Base-by-base conservation (phyloP, 495 filamentous ascomycete species). In the Glonium stellatum region DNA sequence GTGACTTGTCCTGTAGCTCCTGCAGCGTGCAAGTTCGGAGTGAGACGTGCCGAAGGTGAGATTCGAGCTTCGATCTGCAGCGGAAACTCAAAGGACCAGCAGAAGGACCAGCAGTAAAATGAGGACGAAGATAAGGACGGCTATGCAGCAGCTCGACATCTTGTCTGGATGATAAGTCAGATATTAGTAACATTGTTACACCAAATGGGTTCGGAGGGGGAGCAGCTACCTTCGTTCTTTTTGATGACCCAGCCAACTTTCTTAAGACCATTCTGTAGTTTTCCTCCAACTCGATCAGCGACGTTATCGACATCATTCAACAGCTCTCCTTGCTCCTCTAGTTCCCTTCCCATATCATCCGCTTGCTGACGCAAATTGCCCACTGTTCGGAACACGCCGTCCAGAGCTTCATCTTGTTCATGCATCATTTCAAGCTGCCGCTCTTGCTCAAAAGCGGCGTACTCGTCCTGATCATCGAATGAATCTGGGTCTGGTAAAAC, bases 71-170 rank as follows among this genome's bases (percentile, higher is more conserved):
- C 12, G 1, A 44, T 44, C 10, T 13, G 39, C 39, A 44, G 4
- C 31, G 22, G 10, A 15, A n/a, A 25, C 46, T 82, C 74, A 84
- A 61, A 84, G 73, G 57, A 81, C 77, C 53, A 85, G 76, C 41
- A 85, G 71, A 54, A 97, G 73, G 65, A 96, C 83, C 67, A 97
- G 79, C 70, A 97, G 73, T 46, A 97, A 74, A 57, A 95, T 84
- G 59, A 97, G 81, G 52, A 93, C 87, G 57, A 90, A 80, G 49
- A 96, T 93, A 64, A 97, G 78, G 15, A 92, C 67, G 13, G 77
- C 89, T 64, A 98, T 96, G 74, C 91, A 97, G 73, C 92, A 97
- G 68, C 90, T 89, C 60, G 90, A 97, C 79, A 85, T 79, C 53
- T 82, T 82, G 78, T 89, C 86, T 89, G 75, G 12, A 18, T 37